These are phyloP conservation scores for Acanthamoeba healyi DNA, from an alignment of 208 protist species.

Conservation along the genomic window DNA sequence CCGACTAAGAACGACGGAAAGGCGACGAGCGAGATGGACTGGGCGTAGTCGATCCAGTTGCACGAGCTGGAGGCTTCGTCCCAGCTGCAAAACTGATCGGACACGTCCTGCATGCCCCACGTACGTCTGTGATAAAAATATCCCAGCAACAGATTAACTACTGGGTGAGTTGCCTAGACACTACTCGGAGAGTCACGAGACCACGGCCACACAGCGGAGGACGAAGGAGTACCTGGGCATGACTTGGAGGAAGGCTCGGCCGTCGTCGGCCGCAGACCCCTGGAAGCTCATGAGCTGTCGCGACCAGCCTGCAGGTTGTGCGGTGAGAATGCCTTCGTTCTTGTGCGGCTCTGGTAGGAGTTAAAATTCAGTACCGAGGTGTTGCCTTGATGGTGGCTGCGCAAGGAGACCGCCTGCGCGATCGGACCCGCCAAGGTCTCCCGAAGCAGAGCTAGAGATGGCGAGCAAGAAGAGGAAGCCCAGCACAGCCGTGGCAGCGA, in stretches of 20 bases:
- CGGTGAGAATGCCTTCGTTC: not conserved
- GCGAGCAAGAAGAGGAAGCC: not conserved
- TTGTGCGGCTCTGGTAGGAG: not conserved
- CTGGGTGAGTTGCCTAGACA: not conserved
- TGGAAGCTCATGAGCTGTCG: not conserved
- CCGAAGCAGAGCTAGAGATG: not conserved
- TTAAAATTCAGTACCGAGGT: not conserved
- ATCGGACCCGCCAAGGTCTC: too few relatives aligned
- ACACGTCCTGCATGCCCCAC: not conserved
- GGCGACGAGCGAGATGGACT: slow-evolving; percentile 18
- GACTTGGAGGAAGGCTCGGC: not conserved
- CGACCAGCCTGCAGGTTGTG: not conserved
- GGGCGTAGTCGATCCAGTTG: slow-evolving; percentile 46
- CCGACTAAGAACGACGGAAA: not conserved
- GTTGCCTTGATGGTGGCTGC: too few relatives aligned
- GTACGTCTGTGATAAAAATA: not conserved
- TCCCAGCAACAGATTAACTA: not conserved
- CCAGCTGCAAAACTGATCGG: not conserved
- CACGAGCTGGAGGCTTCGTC: not conserved
- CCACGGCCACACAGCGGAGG: too few relatives aligned
- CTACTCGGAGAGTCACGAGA: too few relatives aligned
- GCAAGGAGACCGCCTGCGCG: too few relatives aligned
- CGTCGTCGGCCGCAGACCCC: not conserved
- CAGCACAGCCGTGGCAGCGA: not conserved
- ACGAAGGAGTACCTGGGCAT: not conserved